phyloP scores from a whole-genome alignment of 2,329 filamentous ascomycete genomes.

The Aspergillus japonicus region DNA sequence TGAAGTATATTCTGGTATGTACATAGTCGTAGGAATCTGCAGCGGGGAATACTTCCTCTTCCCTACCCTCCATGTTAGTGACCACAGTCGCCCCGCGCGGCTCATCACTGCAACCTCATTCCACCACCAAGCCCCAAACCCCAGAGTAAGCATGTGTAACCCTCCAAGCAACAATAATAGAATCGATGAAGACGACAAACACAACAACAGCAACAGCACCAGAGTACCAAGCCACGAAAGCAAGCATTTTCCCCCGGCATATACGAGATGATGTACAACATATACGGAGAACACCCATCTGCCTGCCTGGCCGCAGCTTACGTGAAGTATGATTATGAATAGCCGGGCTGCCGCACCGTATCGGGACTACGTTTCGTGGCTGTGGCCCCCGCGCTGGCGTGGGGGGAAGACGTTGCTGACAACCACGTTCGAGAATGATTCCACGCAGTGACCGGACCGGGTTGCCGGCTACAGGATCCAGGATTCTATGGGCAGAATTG shows the following conservation, averaged over 20 bases:
- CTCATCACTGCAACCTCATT: background rate
- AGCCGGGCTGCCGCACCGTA: too few species aligned
- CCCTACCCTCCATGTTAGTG: too few species aligned
- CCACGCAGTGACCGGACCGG: background rate
- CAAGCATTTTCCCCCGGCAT: background rate
- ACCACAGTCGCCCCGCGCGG: too few species aligned
- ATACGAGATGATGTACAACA: background rate
- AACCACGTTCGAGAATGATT: background rate
- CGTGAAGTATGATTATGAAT: too few species aligned
- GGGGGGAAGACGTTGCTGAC: background rate
- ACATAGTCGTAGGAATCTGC: too few species aligned
- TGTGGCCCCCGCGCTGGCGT: background rate
- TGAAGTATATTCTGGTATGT: too few species aligned
- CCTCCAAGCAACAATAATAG: background rate
- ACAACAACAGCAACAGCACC: background rate
- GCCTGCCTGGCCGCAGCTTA: background rate
- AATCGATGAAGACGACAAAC: background rate
- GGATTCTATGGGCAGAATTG: too few species aligned
- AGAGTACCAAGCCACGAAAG: background rate
- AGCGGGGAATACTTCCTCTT: too few species aligned
- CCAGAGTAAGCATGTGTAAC: background rate
- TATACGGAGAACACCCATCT: background rate
- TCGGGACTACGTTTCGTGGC: too few species aligned
- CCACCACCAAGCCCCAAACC: background rate
- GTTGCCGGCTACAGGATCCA: background rate